Conservation (phyloP, 805 yeast genomes). For the Candida ulmi region DNA sequence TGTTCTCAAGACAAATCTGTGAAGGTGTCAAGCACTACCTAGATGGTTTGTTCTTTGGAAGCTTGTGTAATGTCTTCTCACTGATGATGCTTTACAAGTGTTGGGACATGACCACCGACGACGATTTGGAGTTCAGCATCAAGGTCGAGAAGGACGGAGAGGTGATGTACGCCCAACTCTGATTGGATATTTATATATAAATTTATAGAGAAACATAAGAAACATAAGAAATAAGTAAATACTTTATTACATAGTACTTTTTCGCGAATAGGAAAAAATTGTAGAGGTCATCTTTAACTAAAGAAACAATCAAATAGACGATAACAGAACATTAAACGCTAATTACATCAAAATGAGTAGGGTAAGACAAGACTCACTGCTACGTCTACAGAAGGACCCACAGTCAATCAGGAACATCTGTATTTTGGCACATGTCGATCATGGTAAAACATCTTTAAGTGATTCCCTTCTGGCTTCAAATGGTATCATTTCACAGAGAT, state of each 20-base stretch:
- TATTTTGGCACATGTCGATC: constrained; percentile 96
- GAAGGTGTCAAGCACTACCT: constrained; percentile 72
- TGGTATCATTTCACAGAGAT: constrained; percentile 89
- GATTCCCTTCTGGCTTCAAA: constrained; percentile 91
- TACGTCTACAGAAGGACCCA: constrained; percentile 64
- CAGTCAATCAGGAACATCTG: constrained; percentile 80
- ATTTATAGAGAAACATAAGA: no score
- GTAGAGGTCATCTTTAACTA: no score
- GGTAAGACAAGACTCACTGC: constrained; percentile 59
- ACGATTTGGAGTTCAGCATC: constrained; percentile 89
- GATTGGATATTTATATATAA: no score
- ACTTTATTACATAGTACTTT: no score
- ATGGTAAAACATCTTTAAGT: constrained; percentile 93
- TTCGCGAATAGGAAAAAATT: no score
- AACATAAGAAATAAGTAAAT: no score
- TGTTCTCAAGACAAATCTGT: constrained; percentile 63
- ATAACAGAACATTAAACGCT: no score
- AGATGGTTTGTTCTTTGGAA: constrained; percentile 85
- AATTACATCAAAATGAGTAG: no score
- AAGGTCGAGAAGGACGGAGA: constrained; percentile 41
- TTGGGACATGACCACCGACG: constrained; percentile 95
- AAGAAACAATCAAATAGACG: no score
- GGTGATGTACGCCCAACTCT: constrained; percentile 13
- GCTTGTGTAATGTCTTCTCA: constrained; percentile 73
- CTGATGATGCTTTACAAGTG: constrained; percentile 94